Evolutionary conservation across 1,284 basidiomycete species (phyloP), one percentile per base, ranked within the genome.

Genomic region (Sphaerobolus stellatus): DNA sequence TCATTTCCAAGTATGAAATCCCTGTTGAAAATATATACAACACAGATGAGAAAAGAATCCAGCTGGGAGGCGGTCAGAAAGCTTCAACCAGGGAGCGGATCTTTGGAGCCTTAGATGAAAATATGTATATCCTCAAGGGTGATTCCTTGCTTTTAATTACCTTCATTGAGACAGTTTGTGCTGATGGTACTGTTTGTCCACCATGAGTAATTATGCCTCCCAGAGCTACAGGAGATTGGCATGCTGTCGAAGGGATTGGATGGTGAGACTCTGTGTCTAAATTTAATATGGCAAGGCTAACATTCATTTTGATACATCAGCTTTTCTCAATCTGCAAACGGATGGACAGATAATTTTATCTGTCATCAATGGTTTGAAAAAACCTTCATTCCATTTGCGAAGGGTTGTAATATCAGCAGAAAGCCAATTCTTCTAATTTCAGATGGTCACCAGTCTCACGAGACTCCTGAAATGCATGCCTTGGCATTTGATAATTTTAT

Each of bases 321-420:
- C 49, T 34, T 68, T 43, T 59, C 58, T 5, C 56, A 60, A 4
- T 72, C 72, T 1, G 57, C 62, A 22, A 75, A 71, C 59, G 71
- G 75, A 1, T 77, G 74, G 75, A 77, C 73, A 4, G 63, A 70
- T 57, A 61, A 75, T 45, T 55, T 63, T n/a, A 57, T 72, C 3
- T 62, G 70, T 14, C n/a, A 47, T 3, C 33, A 69, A 24, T 77
- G 73, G 72, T 69, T 73, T 24, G 27, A 64, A 45, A 58, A 67
- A 29, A 41, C 48, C 1, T 76, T 76, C 52, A 63, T 71, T 33
- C 72, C 71, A 25, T 56, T 64, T 36, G 62, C 62, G 16, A 60
- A 34, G n/a, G 62, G 47, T 14, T 43, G 56, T 34, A 65, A 69
- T 45, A 59, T 20, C 22, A 48, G 51, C 0, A 50, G 43, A 13